These are phyloP conservation scores for Daldinia caldariorum DNA, from an alignment of 495 filamentous ascomycete species.

Conservation along the genomic window DNA sequence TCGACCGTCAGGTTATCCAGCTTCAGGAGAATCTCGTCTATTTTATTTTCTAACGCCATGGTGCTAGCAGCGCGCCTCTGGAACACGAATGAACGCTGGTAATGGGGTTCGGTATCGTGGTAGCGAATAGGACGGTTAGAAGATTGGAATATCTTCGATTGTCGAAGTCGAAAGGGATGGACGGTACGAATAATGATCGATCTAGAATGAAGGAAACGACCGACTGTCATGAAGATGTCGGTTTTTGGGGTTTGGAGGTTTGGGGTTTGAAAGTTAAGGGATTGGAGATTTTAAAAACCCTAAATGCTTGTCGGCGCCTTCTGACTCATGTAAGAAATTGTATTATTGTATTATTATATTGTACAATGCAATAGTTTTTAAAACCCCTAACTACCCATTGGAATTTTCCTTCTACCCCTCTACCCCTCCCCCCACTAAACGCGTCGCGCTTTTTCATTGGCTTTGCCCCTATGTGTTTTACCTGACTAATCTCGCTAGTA, in stretches of 20 bases:
- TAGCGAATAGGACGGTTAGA: conserved; percentile 4
- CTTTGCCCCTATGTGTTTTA: neutral
- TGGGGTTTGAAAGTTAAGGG: neutral
- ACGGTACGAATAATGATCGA: conserved; percentile 19
- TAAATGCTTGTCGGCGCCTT: conserved; percentile 8
- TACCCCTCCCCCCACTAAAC: conserved; percentile 28
- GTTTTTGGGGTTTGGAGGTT: too few relatives aligned
- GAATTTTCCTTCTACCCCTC: conserved; percentile 37
- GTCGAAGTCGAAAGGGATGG: conserved; percentile 1
- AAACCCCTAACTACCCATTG: conserved; percentile 10
- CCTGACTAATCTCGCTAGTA: too few relatives aligned
- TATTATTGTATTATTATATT: too few relatives aligned
- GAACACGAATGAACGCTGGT: neutral
- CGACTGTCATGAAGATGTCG: conserved; percentile 28
- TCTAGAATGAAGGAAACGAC: conserved; percentile 12
- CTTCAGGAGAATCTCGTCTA: conserved; percentile 52
- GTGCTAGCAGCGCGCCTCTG: conserved; percentile 40
- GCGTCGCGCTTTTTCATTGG: conserved; percentile 25
- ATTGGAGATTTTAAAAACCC: neutral
- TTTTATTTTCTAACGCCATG: conserved; percentile 41
- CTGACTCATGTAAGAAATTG: conserved; percentile 32
- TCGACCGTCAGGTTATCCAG: conserved; percentile 54
- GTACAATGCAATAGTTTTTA: too few relatives aligned
- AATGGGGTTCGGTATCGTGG: conserved; percentile 6
- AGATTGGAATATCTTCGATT: neutral